Evolutionary conservation across 2,329 filamentous ascomycete species (phyloP).

Genomic region (Dactylellina sp.): DNA sequence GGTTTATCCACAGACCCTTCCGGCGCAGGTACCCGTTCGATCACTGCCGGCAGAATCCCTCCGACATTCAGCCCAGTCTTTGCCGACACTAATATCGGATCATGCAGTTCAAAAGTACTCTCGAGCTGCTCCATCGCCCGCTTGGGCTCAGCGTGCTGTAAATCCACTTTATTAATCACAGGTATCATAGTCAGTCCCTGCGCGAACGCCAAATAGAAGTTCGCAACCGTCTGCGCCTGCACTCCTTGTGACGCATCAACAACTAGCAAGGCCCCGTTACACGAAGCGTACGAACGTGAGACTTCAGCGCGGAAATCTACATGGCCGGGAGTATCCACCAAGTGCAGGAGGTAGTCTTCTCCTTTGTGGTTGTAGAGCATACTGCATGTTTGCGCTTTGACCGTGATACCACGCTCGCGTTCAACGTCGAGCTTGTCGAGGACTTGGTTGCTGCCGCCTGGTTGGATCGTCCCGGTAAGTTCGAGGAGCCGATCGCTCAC

Average conservation of each 20-base stretch:
- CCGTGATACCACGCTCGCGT: slow-evolving; percentile 93
- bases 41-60: slow-evolving; percentile 83
- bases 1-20: slow-evolving; percentile 78
- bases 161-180: slow-evolving; percentile 96
- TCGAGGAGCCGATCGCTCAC: slow-evolving; percentile 91
- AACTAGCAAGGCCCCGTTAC: slow-evolving; percentile 88
- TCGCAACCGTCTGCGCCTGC: slow-evolving; percentile 97
- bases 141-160: slow-evolving; percentile 87
- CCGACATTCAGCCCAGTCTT: slow-evolving; percentile 93
- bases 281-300: slow-evolving; percentile 93
- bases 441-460: slow-evolving; percentile 91
- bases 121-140: slow-evolving; percentile 87
- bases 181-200: slow-evolving; percentile 88
- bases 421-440: slow-evolving; percentile 98
- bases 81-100: slow-evolving; percentile 83
- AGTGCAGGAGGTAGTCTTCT: slow-evolving; percentile 89
- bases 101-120: slow-evolving; percentile 86
- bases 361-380: slow-evolving; percentile 94
- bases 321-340: slow-evolving; percentile 96
- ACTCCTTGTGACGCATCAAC: slow-evolving; percentile 90
- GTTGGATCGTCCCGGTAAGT: slow-evolving; percentile 89
- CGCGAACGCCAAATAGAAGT: slow-evolving; percentile 97
- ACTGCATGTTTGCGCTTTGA: slow-evolving; percentile 97
- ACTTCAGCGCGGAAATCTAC: slow-evolving; percentile 98
- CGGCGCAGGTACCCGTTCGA: slow-evolving; percentile 85